Percentiles rank a stretch among this genome's conserved stretches.
Conservation (phyloP, 192 early-diverging fungal species). For the Dissophora ornata region DNA sequence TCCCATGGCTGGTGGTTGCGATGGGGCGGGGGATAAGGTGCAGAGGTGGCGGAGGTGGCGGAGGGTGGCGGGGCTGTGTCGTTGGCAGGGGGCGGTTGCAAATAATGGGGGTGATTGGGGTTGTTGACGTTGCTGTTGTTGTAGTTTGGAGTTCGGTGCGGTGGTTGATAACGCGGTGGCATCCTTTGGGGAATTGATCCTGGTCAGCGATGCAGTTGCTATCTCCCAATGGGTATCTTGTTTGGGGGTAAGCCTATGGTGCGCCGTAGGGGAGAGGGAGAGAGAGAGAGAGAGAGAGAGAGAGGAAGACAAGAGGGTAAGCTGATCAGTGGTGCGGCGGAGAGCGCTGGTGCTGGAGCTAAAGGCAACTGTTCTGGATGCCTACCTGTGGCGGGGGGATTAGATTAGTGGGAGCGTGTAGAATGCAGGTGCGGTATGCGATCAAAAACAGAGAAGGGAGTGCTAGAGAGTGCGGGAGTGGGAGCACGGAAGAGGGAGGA, state of each 20-base stretch:
- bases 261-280: neutral
- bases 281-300: neutral
- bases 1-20: constrained; percentile 27
- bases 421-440: too few species aligned
- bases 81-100: constrained; percentile 24
- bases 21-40: constrained; percentile 33
- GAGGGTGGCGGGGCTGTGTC: constrained; percentile 4
- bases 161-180: constrained; percentile 51
- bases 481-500: neutral
- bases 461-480: constrained; percentile 11
- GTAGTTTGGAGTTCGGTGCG: constrained; percentile 21
- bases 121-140: constrained; percentile 54
- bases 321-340: too few species aligned
- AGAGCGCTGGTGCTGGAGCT: too few species aligned
- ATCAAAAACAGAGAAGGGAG: too few species aligned
- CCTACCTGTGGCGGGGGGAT: too few species aligned
- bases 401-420: too few species aligned
- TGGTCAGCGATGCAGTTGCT: neutral
- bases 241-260: constrained; percentile 1
- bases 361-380: too few species aligned
- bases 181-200: constrained; percentile 7
- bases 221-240: neutral
- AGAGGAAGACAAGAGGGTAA: too few species aligned
- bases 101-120: constrained; percentile 44
- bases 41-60: constrained; percentile 9